Evolutionary conservation across 495 filamentous ascomycete species (phyloP).

Genomic region (Pseudotulostoma volvatum): DNA sequence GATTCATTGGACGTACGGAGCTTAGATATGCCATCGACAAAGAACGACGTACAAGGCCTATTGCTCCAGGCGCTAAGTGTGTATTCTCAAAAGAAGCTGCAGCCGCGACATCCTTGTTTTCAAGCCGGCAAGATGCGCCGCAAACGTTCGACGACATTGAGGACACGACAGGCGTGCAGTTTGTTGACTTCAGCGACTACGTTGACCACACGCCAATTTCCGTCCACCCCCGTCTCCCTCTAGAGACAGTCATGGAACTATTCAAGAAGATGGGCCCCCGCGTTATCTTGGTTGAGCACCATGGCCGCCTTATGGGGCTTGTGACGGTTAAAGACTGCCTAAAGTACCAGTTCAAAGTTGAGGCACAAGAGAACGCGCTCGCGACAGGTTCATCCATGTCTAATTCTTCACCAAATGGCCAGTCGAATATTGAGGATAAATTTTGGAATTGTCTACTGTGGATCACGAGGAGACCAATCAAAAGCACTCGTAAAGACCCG

Average conservation of each 20-base stretch:
- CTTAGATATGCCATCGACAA: slow-evolving; percentile 85
- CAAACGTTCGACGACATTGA: slow-evolving; percentile 51
- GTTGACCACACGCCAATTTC: slow-evolving; percentile 82
- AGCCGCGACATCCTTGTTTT: slow-evolving; percentile 18
- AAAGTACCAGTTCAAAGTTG: slow-evolving; percentile 94
- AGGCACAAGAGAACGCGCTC: slow-evolving; percentile 61
- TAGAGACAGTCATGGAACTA: slow-evolving; percentile 97
- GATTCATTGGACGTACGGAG: slow-evolving; percentile 92
- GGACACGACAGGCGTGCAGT: slow-evolving; percentile 34
- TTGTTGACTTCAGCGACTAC: slow-evolving; percentile 73
- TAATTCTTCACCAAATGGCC: too few species aligned
- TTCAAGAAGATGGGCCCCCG: slow-evolving; percentile 97
- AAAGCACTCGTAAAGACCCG: slow-evolving; percentile 22
- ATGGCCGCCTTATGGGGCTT: slow-evolving; percentile 63
- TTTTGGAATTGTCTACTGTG: too few species aligned
- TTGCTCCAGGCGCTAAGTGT: slow-evolving; percentile 54
- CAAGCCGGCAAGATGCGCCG: slow-evolving; percentile 21
- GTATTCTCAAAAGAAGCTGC: slow-evolving; percentile 56
- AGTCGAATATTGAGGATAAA: too few species aligned
- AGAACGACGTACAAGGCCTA: slow-evolving; percentile 55
- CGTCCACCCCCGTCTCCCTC: slow-evolving; percentile 76
- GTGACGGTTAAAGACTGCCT: slow-evolving; percentile 96
- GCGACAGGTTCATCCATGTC: too few species aligned
- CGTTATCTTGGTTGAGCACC: slow-evolving; percentile 83
- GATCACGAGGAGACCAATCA: too few species aligned